Base-by-base conservation (phyloP, 129 eudicot genomes). In the sunflower (Helianthus annuus) region DNA sequence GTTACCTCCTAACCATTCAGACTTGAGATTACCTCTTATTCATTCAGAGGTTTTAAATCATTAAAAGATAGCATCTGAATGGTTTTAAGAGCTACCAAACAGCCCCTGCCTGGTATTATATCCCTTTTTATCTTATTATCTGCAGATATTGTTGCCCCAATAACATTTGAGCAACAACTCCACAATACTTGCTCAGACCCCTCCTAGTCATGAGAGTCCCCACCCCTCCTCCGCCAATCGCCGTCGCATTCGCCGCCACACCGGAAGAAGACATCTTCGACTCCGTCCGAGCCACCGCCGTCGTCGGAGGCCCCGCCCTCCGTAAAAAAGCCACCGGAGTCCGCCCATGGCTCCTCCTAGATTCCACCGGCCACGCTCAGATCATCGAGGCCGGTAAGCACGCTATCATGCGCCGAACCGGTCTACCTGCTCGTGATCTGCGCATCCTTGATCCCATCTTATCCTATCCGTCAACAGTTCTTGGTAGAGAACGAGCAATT, bases 351-450 rank as follows among this genome's bases (percentile, higher is more conserved):
- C 64, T 58, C 42, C 64, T 58, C 39, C 39, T 58, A n/a, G 64
- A 58, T 5, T 58, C 64, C n/a, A 58, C 64, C 42, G 64, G 64
- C 16, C 71, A 73, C 17, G 70, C 78, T 2, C 78, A 73, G 55
- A 46, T 73, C 24, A 73, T 73, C 63, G 78, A 73, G 61, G 78
- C 85, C 60, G 97, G 97, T 6, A 91, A 91, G 46, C 97, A 91
- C 58, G 81, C 92, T 42, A 83, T 91, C 72, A 91, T 91, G 97
- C 82, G 95, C 48, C 78, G 91, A 0, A 91, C 97, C 0, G 91
- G 89, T 4, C 89, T 91, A 4, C 92, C 97, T 52, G 97, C 97
- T 5, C 97, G 97, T 16, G 97, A 91, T 81, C 89, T 91, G 10
- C 87, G 97, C 13, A 84, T 91, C 75, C 86, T 91, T 1, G 97